These are phyloP conservation scores for Ilyonectria destructans DNA, from an alignment of 2,329 filamentous ascomycete genomes.

Conservation along the genomic window DNA sequence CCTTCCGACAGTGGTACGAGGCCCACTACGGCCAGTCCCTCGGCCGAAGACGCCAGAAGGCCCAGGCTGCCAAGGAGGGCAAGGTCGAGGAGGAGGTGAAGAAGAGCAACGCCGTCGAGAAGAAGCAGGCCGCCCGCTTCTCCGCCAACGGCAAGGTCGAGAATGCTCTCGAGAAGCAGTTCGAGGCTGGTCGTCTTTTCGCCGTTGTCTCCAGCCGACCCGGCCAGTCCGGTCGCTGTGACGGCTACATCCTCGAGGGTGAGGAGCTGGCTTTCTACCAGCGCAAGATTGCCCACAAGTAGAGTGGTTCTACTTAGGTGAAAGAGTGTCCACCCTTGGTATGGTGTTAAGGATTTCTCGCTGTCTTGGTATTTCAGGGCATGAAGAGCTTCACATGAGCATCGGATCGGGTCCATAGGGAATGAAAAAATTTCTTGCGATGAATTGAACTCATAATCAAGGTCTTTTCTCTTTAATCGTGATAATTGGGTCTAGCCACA, in stretches of 20 bases:
- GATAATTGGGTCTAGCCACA: conserved; percentile 27
- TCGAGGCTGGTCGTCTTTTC: conserved; percentile 98
- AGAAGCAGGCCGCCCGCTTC: conserved; percentile 94
- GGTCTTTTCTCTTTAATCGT: conserved; percentile 42
- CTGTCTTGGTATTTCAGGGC: conserved; percentile 55
- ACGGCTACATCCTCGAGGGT: conserved; percentile 99
- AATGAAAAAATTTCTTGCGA: conserved; percentile 56
- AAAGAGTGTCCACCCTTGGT: conserved; percentile 49
- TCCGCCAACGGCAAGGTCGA: conserved; percentile 94
- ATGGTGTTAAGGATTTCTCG: conserved; percentile 60
- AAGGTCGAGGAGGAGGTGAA: conserved; percentile 81
- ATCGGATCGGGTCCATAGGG: conserved; percentile 58
- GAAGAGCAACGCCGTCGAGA: conserved; percentile 96
- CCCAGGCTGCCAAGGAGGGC: conserved; percentile 73
- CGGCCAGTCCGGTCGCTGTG: conserved; percentile 95
- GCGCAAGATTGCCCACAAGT: conserved; percentile 97
- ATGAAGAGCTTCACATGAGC: conserved; percentile 57
- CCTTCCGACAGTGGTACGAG: conserved; percentile 99
- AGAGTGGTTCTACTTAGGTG: conserved; percentile 62
- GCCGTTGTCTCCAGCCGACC: conserved; percentile 94
- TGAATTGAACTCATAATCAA: conserved; percentile 53
- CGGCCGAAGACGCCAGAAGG: conserved; percentile 93
- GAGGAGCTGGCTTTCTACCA: conserved; percentile 99
- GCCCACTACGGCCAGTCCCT: conserved; percentile 96
- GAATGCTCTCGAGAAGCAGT: conserved; percentile 93